Conservation (phyloP, 306 rosid species). For the Trichosanthes cucumerina region DNA sequence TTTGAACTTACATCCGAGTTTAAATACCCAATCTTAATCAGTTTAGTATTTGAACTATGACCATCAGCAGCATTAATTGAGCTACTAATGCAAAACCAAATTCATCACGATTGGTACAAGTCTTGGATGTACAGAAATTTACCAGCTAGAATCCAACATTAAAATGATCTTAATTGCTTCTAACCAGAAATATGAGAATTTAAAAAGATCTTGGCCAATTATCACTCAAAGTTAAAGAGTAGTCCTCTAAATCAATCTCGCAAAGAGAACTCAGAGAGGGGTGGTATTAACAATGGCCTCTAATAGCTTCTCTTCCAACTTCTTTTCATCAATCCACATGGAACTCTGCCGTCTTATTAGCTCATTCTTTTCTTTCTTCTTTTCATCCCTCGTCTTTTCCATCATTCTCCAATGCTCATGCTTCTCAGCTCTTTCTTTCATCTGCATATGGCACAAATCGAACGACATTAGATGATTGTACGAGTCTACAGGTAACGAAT, state of each 20-base stretch:
- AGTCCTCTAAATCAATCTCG: neutral
- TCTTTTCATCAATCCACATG: constrained; percentile 46
- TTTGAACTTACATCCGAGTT: too few relatives aligned
- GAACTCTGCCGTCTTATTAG: constrained; percentile 48
- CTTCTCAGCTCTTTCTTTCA: constrained; percentile 71
- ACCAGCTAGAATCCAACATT: neutral
- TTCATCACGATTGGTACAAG: too few relatives aligned
- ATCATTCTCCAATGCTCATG: constrained; percentile 69
- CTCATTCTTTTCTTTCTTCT: constrained; percentile 51
- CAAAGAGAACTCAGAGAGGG: constrained; percentile 19
- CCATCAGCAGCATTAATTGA: too few relatives aligned
- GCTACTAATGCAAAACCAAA: too few relatives aligned
- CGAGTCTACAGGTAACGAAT: neutral
- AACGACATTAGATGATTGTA: neutral
- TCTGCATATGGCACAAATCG: constrained; percentile 23
- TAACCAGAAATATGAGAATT: neutral
- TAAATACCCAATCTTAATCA: too few relatives aligned
- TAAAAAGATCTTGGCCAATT: neutral
- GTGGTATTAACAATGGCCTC: constrained; percentile 16
- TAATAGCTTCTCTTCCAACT: constrained; percentile 34
- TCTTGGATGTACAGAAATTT: neutral
- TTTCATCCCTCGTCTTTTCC: constrained; percentile 31
- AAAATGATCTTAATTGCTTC: neutral
- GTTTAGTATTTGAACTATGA: too few relatives aligned
- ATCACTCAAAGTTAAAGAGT: neutral